Evolutionary conservation across 179 eudicot genomes (phyloP).

Genomic region (Beta corolliflora): DNA sequence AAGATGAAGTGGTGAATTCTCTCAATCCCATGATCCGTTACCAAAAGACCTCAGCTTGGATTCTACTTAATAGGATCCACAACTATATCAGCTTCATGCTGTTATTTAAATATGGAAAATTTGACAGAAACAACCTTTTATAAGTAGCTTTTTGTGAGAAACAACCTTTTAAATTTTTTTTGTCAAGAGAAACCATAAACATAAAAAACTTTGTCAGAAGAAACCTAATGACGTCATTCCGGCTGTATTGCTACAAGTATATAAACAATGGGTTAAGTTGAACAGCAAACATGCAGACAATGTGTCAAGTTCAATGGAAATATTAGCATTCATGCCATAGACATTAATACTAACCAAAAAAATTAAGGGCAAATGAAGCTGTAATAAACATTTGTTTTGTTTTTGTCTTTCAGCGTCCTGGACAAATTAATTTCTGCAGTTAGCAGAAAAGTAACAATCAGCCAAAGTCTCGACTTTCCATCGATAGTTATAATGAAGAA

Average conservation of each 20-base stretch:
- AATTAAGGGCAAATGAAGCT: neutral
- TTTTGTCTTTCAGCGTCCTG: neutral
- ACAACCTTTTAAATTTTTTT: no score
- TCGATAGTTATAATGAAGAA: neutral
- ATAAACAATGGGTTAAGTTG: neutral
- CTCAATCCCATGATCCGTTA: neutral
- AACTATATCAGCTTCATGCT: neutral
- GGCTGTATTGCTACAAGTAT: neutral
- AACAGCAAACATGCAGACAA: neutral
- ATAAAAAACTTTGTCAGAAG: no score
- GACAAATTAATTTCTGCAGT: neutral
- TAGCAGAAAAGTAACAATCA: neutral
- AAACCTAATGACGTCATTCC: no score
- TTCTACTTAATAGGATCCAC: neutral
- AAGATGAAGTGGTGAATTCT: neutral
- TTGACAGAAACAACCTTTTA: no score
- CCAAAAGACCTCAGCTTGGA: neutral
- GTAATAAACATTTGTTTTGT: neutral
- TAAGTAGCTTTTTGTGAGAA: no score
- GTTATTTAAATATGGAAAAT: neutral
- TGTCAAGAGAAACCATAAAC: no score
- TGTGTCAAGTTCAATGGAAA: neutral
- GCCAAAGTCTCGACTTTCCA: neutral
- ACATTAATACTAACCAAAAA: neutral
- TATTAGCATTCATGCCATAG: neutral